Base-by-base conservation (phyloP, 768 basidiomycete species). In the Trametes punicea region DNA sequence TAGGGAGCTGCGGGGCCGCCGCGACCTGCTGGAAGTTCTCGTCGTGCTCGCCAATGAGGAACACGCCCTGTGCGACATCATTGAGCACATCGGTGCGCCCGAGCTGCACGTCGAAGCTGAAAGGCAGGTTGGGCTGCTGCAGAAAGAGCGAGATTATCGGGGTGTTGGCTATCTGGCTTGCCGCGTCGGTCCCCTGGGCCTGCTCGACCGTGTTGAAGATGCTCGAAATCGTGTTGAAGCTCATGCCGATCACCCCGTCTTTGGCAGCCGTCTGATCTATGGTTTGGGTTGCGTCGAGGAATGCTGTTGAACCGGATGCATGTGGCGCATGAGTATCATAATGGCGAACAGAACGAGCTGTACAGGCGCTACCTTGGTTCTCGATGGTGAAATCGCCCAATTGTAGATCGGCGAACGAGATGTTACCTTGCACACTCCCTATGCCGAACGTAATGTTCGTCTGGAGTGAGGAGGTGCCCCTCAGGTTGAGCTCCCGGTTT, bases 191-290 rank as follows among this genome's bases (percentile, higher is more conserved):
- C 11, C 64, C 65, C 62, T 51, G 57, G 4, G 33, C 34, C 13
- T 47, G 5, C 7, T 34, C 29, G 13, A 64, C 50, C 34, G 59
- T 55, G 29, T 29, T 25, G 44, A 90, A 87, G 56, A 95, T 81
- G 31, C 71, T 77, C 3, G 91, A 92, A 33, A 89, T 79, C 15
- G 80, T 77, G 48, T 83, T 83, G 64, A 90, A 90, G 29, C 91
- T 88, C n/a, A 92, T 77, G 23, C 91, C 90, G 36, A 84, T 65
- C 62, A 93, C 81, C 20, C 90, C 90, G 61, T 72, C 67, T 25
- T 82, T 85, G 62, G 86, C 82, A 10, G 87, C 84, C 67, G 88
- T 88, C 46, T 81, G 69, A 33, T 82, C 84, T 8, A 63, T 58
- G 2, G 61, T 60, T 7, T 52, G 21, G 5, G 53, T 54, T 13